phyloP scores from a whole-genome alignment of 2,329 filamentous ascomycete genomes.

The Alternaria burnsii region DNA sequence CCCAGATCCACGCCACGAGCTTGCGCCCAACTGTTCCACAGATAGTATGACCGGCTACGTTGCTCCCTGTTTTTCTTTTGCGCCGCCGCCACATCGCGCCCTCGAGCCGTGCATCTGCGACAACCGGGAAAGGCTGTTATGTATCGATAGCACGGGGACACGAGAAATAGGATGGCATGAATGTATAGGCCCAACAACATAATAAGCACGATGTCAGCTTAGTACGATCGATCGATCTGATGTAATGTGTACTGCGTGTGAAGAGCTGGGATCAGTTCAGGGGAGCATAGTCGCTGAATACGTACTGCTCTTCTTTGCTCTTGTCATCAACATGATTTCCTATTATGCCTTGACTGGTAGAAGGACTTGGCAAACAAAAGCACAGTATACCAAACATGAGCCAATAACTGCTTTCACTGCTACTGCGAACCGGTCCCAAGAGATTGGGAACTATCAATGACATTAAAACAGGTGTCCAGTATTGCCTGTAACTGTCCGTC shows the following conservation, averaged over 20 bases:
- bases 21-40: not conserved
- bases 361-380: not conserved
- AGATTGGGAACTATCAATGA: not conserved
- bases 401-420: not conserved
- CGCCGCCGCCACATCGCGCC: not conserved
- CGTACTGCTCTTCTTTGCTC: not conserved
- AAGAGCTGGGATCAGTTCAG: not conserved
- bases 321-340: not conserved
- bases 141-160: not conserved
- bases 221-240: not conserved
- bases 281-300: too few relatives aligned
- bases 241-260: not conserved
- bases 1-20: not conserved
- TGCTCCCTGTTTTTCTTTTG: not conserved
- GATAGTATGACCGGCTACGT: not conserved
- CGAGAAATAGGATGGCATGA: not conserved
- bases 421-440: not conserved
- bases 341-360: not conserved
- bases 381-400: not conserved
- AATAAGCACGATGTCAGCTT: not conserved
- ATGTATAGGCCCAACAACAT: not conserved
- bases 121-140: not conserved
- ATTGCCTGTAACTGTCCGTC: not conserved
- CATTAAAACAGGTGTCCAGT: not conserved
- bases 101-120: slow-evolving; percentile 1